Percentiles rank a stretch among this genome's conserved stretches.
Conservation (phyloP, 768 basidiomycete species). For the Neoboletus magnificus region DNA sequence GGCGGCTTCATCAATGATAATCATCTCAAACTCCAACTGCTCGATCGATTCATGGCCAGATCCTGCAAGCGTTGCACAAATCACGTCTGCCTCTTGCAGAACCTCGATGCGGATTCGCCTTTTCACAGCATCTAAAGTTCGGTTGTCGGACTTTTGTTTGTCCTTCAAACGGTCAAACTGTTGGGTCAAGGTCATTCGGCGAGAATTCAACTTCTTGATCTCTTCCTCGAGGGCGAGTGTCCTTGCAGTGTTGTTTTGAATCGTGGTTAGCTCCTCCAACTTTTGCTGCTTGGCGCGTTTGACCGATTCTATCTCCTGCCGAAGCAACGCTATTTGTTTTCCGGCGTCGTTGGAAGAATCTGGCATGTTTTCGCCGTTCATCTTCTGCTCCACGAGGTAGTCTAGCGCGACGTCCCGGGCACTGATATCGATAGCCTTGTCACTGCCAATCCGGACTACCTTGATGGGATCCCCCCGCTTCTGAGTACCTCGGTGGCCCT, state of each 20-base stretch:
- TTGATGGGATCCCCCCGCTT: constrained; percentile 58
- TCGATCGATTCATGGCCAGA: constrained; percentile 87
- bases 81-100: constrained; percentile 86
- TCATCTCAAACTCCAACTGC: constrained; percentile 85
- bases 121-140: constrained; percentile 79
- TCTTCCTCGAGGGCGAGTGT: constrained; percentile 63
- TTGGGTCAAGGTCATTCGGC: constrained; percentile 59
- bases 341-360: constrained; percentile 48
- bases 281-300: constrained; percentile 59
- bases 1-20: constrained; percentile 97
- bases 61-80: constrained; percentile 92
- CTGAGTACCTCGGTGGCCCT: constrained; percentile 60
- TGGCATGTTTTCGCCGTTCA: constrained; percentile 42
- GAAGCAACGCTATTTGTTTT: constrained; percentile 55
- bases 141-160: constrained; percentile 72
- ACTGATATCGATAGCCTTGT: constrained; percentile 67
- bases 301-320: constrained; percentile 66
- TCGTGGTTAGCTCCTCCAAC: constrained; percentile 52
- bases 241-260: constrained; percentile 57
- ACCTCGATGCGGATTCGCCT: constrained; percentile 72
- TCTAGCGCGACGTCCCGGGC: constrained; percentile 88
- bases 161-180: constrained; percentile 78
- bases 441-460: constrained; percentile 87
- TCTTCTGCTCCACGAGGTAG: constrained; percentile 74
- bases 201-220: constrained; percentile 60